Evolutionary conservation across 164 flowering plant genomes (phyloP).

Genomic region (Saururus chinensis): DNA sequence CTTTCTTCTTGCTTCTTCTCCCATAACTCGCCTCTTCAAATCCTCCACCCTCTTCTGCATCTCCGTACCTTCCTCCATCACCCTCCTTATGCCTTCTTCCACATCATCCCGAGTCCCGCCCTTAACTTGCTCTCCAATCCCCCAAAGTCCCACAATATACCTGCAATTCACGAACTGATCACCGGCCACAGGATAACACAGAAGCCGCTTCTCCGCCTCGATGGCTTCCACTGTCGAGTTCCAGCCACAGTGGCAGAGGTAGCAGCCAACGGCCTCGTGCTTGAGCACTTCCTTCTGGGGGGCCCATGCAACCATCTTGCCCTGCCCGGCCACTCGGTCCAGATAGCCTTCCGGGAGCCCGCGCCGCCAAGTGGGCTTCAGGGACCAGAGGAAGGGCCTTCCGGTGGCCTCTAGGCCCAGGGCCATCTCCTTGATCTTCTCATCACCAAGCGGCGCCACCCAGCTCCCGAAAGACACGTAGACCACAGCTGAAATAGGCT

Average conservation of each 20-base stretch:
- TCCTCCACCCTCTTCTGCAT: slow-evolving; percentile 27
- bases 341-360: slow-evolving; percentile 43
- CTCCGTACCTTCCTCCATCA: slow-evolving; percentile 11
- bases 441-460: slow-evolving; percentile 55
- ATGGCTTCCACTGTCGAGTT: slow-evolving; percentile 78
- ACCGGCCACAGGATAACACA: slow-evolving; percentile 73
- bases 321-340: slow-evolving; percentile 27
- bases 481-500: slow-evolving; percentile 34
- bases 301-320: slow-evolving; percentile 66
- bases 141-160: slow-evolving; percentile 54
- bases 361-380: slow-evolving; percentile 33
- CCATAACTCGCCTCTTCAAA: slow-evolving; percentile 29
- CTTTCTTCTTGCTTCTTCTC: slow-evolving; percentile 25
- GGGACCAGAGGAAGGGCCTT: slow-evolving; percentile 62
- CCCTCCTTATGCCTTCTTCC: slow-evolving; percentile 21
- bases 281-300: slow-evolving; percentile 57
- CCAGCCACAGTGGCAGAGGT: slow-evolving; percentile 84
- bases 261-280: slow-evolving; percentile 51
- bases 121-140: slow-evolving; percentile 33
- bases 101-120: slow-evolving; percentile 28
- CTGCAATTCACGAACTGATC: slow-evolving; percentile 66
- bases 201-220: slow-evolving; percentile 27
- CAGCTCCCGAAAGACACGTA: slow-evolving; percentile 83
- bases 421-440: slow-evolving; percentile 34
- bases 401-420: slow-evolving; percentile 34